Evolutionary conservation across 352 stramenopile species (phyloP), one percentile per base, ranked within the genome.

Genomic region (Globisporangium perplexum): DNA sequence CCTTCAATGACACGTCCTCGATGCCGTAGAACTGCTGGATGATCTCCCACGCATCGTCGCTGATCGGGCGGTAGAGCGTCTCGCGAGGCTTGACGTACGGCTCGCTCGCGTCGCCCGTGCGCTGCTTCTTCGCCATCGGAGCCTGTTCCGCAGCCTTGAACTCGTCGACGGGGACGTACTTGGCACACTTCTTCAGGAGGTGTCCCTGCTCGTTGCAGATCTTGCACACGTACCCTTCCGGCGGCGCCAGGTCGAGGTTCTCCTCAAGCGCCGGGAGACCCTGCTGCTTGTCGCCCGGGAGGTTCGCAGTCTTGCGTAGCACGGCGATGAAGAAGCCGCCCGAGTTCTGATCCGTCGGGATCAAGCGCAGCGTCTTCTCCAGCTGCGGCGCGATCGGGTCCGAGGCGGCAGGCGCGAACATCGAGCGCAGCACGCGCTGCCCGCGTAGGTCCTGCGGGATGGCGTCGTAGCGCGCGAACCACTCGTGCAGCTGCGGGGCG

Each of bases 241-340:
- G 75, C 26, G 79, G 78, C 17, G 53, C 51, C 17, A 75, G 50
- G 8, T 70, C 55, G 11, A 78, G 12, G 43, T 90, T 65, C 57
- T 93, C 75, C 3, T 72, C 66, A 11, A 74, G 47, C 1, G 63
- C 54, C 0, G 61, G 18, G 20, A 93, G 61, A 23, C 81, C 77
- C 49, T 71, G 46, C 55, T 90, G 78, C 3, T 72, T 62, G 17
- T 68, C 67, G 11, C 76, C 74, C 2, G 83, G 83, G 28, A 92
- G 58, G 45, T 92, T 62, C 4, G 55, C 55, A 33, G 69, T 58
- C 54, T 98, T 98, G 38, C 77, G 66, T 24, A 99, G 78, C 31
- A 99, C 81, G n/a, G 91, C 89, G 41, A 99, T 86, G 68, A 99
- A 99, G 67, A 99, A 99, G 5, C 97, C 97, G 36, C 96, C 97